A percentile compares a stretch with the other conserved stretches of the same genome.
Conservation (phyloP, 129 eudicot species). For the Helianthus annuus region DNA sequence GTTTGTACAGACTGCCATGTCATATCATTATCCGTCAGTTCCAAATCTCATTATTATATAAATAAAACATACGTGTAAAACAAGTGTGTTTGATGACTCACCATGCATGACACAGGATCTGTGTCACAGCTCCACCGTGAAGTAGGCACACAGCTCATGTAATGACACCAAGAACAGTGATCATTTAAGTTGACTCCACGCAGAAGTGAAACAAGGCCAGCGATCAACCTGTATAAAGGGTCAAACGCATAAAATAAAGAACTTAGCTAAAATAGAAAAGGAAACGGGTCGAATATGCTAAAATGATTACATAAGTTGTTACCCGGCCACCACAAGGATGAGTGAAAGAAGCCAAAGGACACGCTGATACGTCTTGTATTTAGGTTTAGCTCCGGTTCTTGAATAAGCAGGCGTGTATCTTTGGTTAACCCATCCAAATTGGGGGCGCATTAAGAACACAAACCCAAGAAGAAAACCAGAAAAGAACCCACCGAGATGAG, state of each 20-base stretch:
- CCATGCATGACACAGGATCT: conserved; percentile 56
- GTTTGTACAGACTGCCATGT: conserved; percentile 66
- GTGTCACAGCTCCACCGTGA: conserved; percentile 84
- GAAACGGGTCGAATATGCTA: not conserved
- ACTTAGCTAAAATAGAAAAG: not conserved
- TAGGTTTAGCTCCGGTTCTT: conserved; percentile 45
- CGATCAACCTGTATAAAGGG: conserved; percentile 46
- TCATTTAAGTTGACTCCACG: conserved; percentile 72
- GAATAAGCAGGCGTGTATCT: conserved; percentile 49
- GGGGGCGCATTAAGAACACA: conserved; percentile 87
- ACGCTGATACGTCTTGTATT: conserved; percentile 68
- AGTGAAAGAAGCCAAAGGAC: conserved; percentile 63
- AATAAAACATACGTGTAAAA: not conserved
- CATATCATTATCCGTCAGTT: not conserved
- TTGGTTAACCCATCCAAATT: conserved; percentile 80
- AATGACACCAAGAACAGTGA: conserved; percentile 93
- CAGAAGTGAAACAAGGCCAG: conserved; percentile 63
- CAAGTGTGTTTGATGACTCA: conserved; percentile 25
- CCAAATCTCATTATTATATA: not conserved
- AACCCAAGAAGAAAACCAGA: conserved; percentile 91
- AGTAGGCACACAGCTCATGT: conserved; percentile 89
- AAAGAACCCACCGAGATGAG: conserved; percentile 89
- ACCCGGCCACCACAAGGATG: conserved; percentile 75
- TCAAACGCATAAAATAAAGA: not conserved
- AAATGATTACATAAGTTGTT: conserved; percentile 1